These are phyloP conservation scores for Pestalotiopsis sp. DNA, from an alignment of 2,329 filamentous ascomycete species.

Conservation along the genomic window DNA sequence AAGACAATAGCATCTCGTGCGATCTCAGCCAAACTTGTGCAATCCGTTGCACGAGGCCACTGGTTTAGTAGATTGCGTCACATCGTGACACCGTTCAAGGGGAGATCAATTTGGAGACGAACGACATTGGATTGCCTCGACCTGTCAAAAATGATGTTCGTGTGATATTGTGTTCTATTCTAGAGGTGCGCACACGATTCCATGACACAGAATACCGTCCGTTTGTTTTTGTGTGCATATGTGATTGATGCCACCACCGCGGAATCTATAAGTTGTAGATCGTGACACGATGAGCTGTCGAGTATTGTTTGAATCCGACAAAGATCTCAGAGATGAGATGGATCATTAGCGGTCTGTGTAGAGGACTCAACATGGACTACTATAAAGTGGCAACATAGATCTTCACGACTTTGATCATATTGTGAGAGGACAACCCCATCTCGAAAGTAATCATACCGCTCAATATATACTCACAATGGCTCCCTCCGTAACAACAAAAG, in stretches of 20 bases:
- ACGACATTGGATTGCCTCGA: background rate
- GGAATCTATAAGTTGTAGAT: background rate
- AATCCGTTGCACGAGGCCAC: background rate
- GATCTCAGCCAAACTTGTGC: background rate
- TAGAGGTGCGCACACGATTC: background rate
- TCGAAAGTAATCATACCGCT: background rate
- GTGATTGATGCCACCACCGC: background rate
- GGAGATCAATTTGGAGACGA: background rate
- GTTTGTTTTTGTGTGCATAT: background rate
- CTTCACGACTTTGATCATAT: background rate
- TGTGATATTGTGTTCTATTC: background rate
- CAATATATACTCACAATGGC: background rate
- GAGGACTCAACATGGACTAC: background rate
- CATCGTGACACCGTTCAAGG: background rate
- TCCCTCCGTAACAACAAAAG: background rate
- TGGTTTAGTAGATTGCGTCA: background rate
- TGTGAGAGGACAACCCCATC: background rate
- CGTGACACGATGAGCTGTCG: background rate
- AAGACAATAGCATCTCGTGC: background rate
- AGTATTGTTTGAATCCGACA: background rate
- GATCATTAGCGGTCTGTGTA: background rate
- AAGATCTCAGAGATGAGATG: background rate
- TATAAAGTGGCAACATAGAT: background rate
- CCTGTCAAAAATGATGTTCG: background rate
- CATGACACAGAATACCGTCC: background rate